Base-by-base conservation (phyloP, 164 flowering plant species). In the Chloranthus sessilifolius region DNA sequence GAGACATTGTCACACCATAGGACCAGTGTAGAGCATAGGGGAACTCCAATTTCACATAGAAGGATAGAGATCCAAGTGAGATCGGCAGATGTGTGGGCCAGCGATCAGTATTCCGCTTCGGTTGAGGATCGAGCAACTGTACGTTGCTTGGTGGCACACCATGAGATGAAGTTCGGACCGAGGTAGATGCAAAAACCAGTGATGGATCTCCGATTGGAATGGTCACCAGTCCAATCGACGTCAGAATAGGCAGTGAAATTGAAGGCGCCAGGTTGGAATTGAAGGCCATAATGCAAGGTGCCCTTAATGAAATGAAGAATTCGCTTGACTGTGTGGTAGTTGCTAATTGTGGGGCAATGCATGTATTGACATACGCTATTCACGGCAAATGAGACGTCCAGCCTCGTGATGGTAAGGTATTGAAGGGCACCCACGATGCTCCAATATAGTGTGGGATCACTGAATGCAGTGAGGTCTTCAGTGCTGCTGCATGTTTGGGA, bases 221-320 rank as follows among this genome's bases (percentile, higher is more conserved):
- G 53, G 14, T 17, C 8, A 14, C 41, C 53, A 2, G 16, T 41
- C 53, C 53, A 50, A 21, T 50, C 41, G 10, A 15, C 41, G 35
- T 50, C 2, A 4, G 41, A 33, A 27, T 19, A 21, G 19, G 9
- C 41, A 10, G 20, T 4, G 3, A 50, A 19, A 2, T 50, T 10
- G 2, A 7, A 14, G 8, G 15, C 21, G 9, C 7, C 3, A 0
- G 31, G 5, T 8, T 27, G 8, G 4, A 19, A 6, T 7, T 7
- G 4, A 11, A 7, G 26, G 1, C 28, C 40, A 31, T 26, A 35
- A 7, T 35, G 3, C 7, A 11, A 1, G n/a, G 40, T 50, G 2
- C 9, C 27, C 35, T 50, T 33, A 1, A 31, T 21, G 35, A 3
- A 50, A 4, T 10, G 15, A 1, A 50, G 16, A 2, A 50, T 33